phyloP scores from a whole-genome alignment of 2,329 filamentous ascomycete species.

The Fonsecaea multimorphosa region DNA sequence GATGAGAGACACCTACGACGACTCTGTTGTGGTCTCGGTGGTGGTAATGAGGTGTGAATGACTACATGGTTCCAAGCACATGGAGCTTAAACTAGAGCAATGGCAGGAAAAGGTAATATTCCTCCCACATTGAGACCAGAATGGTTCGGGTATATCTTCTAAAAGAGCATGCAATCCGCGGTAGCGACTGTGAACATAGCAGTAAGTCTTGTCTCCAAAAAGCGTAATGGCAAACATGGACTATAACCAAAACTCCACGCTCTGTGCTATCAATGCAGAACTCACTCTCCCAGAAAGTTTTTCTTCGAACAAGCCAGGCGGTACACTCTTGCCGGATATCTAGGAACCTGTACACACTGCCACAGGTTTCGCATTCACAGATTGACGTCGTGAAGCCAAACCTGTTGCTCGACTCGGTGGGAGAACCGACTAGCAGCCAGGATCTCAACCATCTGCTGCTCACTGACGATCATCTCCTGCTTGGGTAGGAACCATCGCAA shows the following conservation, averaged over 20 bases:
- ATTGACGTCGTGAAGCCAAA: slow-evolving; percentile 56
- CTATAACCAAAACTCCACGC: not conserved
- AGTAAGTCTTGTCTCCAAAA: not conserved
- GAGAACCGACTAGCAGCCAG: slow-evolving; percentile 54
- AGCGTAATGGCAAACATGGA: not conserved
- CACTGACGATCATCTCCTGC: slow-evolving; percentile 50
- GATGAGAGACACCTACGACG: not conserved
- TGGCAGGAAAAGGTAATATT: not conserved
- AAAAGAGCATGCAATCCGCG: not conserved
- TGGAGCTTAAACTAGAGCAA: not conserved
- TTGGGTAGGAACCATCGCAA: slow-evolving; percentile 56
- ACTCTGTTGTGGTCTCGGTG: not conserved
- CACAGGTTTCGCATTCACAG: slow-evolving; percentile 39
- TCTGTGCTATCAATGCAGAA: not conserved
- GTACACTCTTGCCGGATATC: not conserved
- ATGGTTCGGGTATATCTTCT: not conserved
- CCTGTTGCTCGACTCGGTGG: slow-evolving; percentile 53
- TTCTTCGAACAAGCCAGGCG: not conserved
- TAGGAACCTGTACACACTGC: not conserved
- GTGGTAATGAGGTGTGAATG: not conserved
- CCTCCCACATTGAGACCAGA: not conserved
- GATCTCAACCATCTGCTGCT: slow-evolving; percentile 56
- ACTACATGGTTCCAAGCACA: not conserved
- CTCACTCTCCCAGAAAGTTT: not conserved
- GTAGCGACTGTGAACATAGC: slow-evolving; percentile 8